Percentiles rank a stretch among this genome's conserved stretches.
Evolutionary conservation across 2,329 filamentous ascomycete species (phyloP).

Genomic region (Helicocarpus griseus): DNA sequence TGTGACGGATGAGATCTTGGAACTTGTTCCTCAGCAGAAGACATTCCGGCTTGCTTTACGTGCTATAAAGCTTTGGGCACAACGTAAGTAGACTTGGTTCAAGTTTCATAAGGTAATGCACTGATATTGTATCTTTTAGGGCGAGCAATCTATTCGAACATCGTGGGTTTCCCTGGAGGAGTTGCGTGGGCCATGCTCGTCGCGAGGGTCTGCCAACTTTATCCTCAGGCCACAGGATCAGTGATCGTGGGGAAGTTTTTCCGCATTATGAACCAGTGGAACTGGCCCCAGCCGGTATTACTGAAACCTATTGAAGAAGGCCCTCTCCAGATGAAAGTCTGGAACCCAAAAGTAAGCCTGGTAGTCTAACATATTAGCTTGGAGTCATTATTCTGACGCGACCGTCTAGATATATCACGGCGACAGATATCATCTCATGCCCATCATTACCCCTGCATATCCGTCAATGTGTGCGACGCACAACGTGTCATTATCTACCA

Average conservation of each 20-base stretch:
- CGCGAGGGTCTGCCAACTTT: conserved; percentile 88
- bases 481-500: conserved; percentile 81
- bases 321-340: conserved; percentile 71
- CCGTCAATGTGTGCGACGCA: conserved; percentile 97
- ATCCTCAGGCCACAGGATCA: conserved; percentile 81
- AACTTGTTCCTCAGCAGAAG: conserved; percentile 77
- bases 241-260: conserved; percentile 93
- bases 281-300: conserved; percentile 87
- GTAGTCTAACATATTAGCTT: not conserved
- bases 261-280: conserved; percentile 79
- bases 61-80: conserved; percentile 94
- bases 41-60: conserved; percentile 83
- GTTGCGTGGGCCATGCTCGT: conserved; percentile 98
- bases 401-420: conserved; percentile 56
- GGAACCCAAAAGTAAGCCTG: conserved; percentile 72
- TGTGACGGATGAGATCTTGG: conserved; percentile 85
- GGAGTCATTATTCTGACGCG: not conserved
- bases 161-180: conserved; percentile 92
- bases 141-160: conserved; percentile 88
- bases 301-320: conserved; percentile 81
- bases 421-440: conserved; percentile 86
- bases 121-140: conserved; percentile 27
- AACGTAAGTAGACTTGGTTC: conserved; percentile 39
- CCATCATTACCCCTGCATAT: conserved; percentile 94
- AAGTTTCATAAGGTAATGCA: not conserved